phyloP scores from a whole-genome alignment of 2,329 filamentous ascomycete species.

The Ophiosphaerella herpotricha region DNA sequence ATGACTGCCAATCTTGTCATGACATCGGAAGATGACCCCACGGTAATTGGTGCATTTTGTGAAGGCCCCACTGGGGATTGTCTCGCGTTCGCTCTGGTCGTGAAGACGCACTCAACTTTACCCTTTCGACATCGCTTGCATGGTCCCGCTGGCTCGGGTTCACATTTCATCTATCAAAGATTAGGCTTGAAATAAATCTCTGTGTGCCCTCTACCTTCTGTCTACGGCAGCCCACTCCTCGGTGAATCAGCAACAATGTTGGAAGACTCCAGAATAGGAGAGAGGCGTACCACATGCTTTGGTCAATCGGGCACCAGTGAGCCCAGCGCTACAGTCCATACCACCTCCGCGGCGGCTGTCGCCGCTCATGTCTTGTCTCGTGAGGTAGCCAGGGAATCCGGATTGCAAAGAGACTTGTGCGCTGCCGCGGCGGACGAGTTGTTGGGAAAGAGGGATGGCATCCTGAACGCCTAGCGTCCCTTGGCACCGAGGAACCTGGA shows the following conservation, averaged over 20 bases:
- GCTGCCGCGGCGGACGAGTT: too few relatives aligned
- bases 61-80: not conserved
- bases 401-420: too few relatives aligned
- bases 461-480: too few relatives aligned
- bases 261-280: not conserved
- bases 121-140: constrained; percentile 14
- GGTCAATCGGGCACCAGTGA: constrained; percentile 7
- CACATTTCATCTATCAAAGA: constrained; percentile 15
- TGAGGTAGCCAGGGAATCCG: too few relatives aligned
- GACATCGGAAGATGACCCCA: constrained; percentile 2
- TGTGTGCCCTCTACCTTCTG: constrained; percentile 12
- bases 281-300: constrained; percentile 16
- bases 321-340: too few relatives aligned
- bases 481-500: too few relatives aligned
- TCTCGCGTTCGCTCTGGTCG: constrained; percentile 48
- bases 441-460: too few relatives aligned
- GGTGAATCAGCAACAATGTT: not conserved
- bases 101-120: constrained; percentile 46
- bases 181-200: not conserved
- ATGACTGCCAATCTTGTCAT: constrained; percentile 12
- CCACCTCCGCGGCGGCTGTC: too few relatives aligned
- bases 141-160: constrained; percentile 11
- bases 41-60: not conserved
- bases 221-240: constrained; percentile 12
- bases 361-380: too few relatives aligned